These are phyloP conservation scores for Sarocladium strictum DNA, from an alignment of 2,329 filamentous ascomycete species.

Conservation along the genomic window DNA sequence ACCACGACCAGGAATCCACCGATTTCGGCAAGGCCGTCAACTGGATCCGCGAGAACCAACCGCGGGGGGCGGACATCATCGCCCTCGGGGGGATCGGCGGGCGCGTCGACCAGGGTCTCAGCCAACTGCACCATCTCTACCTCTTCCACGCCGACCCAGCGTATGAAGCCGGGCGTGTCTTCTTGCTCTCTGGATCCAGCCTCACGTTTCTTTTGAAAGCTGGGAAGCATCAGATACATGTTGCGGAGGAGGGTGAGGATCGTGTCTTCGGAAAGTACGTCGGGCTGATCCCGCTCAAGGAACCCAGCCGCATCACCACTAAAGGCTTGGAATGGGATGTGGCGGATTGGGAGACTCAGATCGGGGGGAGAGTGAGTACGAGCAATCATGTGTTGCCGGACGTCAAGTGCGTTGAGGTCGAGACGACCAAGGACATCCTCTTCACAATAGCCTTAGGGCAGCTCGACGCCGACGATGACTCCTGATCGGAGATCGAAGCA, in stretches of 20 bases:
- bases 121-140: slow-evolving; percentile 80
- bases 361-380: slow-evolving; percentile 69
- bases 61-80: slow-evolving; percentile 55
- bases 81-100: slow-evolving; percentile 82
- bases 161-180: slow-evolving; percentile 55
- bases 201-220: slow-evolving; percentile 74
- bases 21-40: slow-evolving; percentile 82
- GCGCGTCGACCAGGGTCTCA: slow-evolving; percentile 86
- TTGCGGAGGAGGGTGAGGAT: slow-evolving; percentile 43
- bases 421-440: slow-evolving; percentile 58
- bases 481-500: background rate
- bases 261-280: slow-evolving; percentile 68
- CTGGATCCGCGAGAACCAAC: slow-evolving; percentile 42
- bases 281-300: slow-evolving; percentile 79
- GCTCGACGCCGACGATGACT: slow-evolving; percentile 27
- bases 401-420: slow-evolving; percentile 55
- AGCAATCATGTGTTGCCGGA: slow-evolving; percentile 67
- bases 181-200: slow-evolving; percentile 74
- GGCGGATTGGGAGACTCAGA: slow-evolving; percentile 67
- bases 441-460: slow-evolving; percentile 65
- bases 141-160: slow-evolving; percentile 48
- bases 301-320: slow-evolving; percentile 72
- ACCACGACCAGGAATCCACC: slow-evolving; percentile 79
- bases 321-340: slow-evolving; percentile 90
- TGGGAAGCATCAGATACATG: slow-evolving; percentile 62